phyloP scores from a whole-genome alignment of 2,329 filamentous ascomycete species.

The Zymoseptoria ardabiliae region DNA sequence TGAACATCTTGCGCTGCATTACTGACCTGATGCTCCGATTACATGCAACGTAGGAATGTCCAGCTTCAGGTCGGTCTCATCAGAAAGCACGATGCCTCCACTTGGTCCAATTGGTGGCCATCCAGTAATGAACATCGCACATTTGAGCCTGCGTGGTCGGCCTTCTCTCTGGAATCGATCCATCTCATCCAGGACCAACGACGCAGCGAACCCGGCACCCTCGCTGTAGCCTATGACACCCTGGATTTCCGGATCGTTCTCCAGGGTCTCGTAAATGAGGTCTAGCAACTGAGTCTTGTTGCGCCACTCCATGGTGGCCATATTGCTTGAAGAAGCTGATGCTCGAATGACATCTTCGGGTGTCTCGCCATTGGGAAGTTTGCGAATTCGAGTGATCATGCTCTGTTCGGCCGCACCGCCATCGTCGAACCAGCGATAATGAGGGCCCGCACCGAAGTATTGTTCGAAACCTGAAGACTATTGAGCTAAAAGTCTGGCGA shows the following conservation, averaged over 20 bases:
- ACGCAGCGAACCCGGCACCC: constrained; percentile 50
- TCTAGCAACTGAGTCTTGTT: constrained; percentile 24
- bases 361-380: constrained; percentile 47
- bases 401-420: constrained; percentile 34
- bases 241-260: constrained; percentile 42
- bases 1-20: not conserved
- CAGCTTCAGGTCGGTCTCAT: constrained; percentile 35
- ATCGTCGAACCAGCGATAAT: constrained; percentile 50
- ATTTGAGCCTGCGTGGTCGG: constrained; percentile 35
- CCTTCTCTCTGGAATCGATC: constrained; percentile 33
- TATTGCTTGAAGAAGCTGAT: constrained; percentile 23
- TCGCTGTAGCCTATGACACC: constrained; percentile 56
- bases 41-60: constrained; percentile 39
- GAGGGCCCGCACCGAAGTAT: constrained; percentile 50
- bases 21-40: constrained; percentile 25
- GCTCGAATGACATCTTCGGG: constrained; percentile 39
- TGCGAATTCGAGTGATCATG: constrained; percentile 46
- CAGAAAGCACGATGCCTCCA: constrained; percentile 32
- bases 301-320: constrained; percentile 45
- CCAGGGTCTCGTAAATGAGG: constrained; percentile 38
- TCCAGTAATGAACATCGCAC: constrained; percentile 44
- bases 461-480: constrained; percentile 50
- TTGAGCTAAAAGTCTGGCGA: constrained; percentile 26
- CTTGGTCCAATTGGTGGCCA: constrained; percentile 36
- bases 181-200: constrained; percentile 46